Evolutionary conservation across 2,329 filamentous ascomycete genomes (phyloP), one percentile per base, ranked within the genome.

Genomic region (Diaporthe aspalathi): DNA sequence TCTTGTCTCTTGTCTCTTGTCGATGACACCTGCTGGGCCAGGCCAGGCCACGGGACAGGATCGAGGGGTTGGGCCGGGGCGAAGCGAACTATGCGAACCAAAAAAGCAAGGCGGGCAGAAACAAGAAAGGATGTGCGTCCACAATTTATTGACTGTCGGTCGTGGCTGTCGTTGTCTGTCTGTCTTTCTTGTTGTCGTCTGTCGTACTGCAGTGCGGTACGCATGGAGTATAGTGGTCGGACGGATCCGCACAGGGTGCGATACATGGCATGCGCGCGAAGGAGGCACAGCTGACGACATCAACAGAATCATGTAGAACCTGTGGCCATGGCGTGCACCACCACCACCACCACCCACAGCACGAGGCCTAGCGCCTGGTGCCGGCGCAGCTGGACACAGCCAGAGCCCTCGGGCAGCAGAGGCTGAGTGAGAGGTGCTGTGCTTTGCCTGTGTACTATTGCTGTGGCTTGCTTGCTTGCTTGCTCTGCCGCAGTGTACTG

Each of bases 231-330:
- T 35, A 32, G 45, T 43, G 35, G 27, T 57, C 24, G 16, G 50
- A 68, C 52, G 27, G 38, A 56, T 49, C 66, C 66, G 66, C 63
- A 57, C n/a, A 56, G n/a, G 45, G 12, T 45, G 38, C 38, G 38
- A 60, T 60, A 60, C 22, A 38, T 38, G 5, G 6, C 6, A 38
- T 38, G 35, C 6, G 35, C 6, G 35, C 35, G 43, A 63, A 60
- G 43, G 22, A 47, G 35, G 27, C 47, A 68, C 65, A 40, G 65
- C 70, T 71, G 70, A 69, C 52, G 67, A 70, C 67, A 63, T 68
- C 56, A 62, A 72, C 67, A 66, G 70, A 72, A 72, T 32, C 57
- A 63, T 65, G 70, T 70, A 57, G 70, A 72, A 72, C 38, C 53
- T 60, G 53, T 68, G 53, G 53, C 45, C 67, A 52, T 32, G 43